These are phyloP conservation scores for Barnettozyma vustinii DNA, from an alignment of 805 yeast species.

Conservation along the genomic window DNA sequence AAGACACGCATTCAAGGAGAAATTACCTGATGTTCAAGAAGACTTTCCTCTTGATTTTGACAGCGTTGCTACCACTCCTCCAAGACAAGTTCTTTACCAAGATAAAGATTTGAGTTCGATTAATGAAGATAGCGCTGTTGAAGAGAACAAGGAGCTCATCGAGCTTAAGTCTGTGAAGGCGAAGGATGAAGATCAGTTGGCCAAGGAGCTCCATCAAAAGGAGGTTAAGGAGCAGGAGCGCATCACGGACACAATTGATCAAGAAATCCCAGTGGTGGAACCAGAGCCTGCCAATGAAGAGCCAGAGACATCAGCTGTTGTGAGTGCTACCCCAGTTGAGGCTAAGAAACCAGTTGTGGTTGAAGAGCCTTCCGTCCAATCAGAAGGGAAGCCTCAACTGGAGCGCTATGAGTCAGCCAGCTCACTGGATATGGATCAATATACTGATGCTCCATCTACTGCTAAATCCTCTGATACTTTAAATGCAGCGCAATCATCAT, in stretches of 20 bases:
- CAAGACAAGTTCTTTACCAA: neutral
- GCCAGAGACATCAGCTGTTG: neutral
- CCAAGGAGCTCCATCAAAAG: neutral
- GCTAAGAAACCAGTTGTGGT: neutral
- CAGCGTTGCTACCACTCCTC: neutral
- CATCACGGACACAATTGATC: neutral
- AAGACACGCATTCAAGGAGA: constrained; percentile 17
- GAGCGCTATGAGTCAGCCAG: neutral
- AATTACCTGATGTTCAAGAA: constrained; percentile 19
- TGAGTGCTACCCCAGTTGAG: neutral
- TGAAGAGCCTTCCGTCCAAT: neutral
- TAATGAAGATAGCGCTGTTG: constrained; percentile 12
- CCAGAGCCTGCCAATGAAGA: neutral
- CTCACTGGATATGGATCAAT: constrained; percentile 10
- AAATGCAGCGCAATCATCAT: constrained; percentile 16
- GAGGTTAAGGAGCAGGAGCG: constrained; percentile 9
- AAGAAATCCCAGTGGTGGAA: neutral
- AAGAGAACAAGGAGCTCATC: neutral
- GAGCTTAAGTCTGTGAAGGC: constrained; percentile 7
- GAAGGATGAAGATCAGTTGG: constrained; percentile 11
- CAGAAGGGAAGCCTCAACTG: neutral
- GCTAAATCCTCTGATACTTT: constrained; percentile 21
- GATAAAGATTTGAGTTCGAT: constrained; percentile 13
- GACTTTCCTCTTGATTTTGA: constrained; percentile 12
- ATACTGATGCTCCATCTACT: constrained; percentile 22